Percentiles rank a stretch among this genome's conserved stretches.
These are phyloP conservation scores for Myriosclerotinia curreyana DNA, from an alignment of 2,329 filamentous ascomycete genomes.

Conservation along the genomic window DNA sequence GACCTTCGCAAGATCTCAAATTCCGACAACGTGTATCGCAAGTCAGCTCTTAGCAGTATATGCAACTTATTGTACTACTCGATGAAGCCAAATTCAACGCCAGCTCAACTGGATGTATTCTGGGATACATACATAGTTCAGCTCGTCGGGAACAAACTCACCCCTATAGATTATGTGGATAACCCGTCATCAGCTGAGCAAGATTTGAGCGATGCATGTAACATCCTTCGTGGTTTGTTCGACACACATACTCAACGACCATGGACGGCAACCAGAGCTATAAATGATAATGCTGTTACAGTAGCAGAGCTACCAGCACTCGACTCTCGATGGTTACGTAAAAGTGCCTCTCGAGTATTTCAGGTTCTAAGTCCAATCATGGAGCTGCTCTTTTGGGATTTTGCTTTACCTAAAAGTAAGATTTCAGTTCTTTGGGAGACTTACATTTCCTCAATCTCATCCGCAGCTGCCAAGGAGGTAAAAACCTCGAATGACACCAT, in stretches of 20 bases:
- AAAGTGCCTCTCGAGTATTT: slow-evolving; percentile 64
- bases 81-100: slow-evolving; percentile 66
- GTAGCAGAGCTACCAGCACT: slow-evolving; percentile 78
- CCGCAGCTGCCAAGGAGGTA: slow-evolving; percentile 79
- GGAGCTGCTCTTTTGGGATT: slow-evolving; percentile 57
- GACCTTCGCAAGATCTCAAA: slow-evolving; percentile 46
- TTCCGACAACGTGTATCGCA: slow-evolving; percentile 52
- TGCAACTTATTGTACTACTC: slow-evolving; percentile 81
- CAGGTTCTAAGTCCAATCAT: slow-evolving; percentile 58
- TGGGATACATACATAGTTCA: slow-evolving; percentile 75
- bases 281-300: slow-evolving; percentile 48
- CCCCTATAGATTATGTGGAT: slow-evolving; percentile 39
- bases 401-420: slow-evolving; percentile 59
- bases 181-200: slow-evolving; percentile 45
- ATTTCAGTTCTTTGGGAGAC: slow-evolving; percentile 56
- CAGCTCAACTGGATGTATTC: slow-evolving; percentile 65
- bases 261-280: slow-evolving; percentile 74
- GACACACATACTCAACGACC: slow-evolving; percentile 53
- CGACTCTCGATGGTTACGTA: slow-evolving; percentile 83
- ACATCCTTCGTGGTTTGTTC: slow-evolving; percentile 71
- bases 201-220: slow-evolving; percentile 57
- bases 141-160: slow-evolving; percentile 58
- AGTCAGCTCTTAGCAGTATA: slow-evolving; percentile 63
- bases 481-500: slow-evolving; percentile 83
- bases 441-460: slow-evolving; percentile 60